Base-by-base conservation (phyloP, 2,329 filamentous ascomycete species). In the Fusarium sp. region DNA sequence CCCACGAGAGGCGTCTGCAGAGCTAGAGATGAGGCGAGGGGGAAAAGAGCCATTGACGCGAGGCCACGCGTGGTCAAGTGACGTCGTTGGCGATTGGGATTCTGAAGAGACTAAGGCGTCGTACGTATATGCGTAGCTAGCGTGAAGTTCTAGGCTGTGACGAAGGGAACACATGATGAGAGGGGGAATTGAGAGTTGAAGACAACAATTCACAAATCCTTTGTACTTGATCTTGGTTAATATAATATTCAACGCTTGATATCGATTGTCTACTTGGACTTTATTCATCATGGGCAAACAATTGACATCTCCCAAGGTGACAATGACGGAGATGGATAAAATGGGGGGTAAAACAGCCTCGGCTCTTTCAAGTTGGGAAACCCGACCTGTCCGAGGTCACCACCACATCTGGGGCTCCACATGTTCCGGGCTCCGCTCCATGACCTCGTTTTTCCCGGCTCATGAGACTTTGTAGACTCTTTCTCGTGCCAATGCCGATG, bases 301-400 rank as follows among this genome's bases (percentile, higher is more conserved):
- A 50, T 36, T 57, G 38, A 2, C 11, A 27, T 29, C 23, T 13
- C 33, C 20, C 16, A 20, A 50, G 20, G 16, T 27, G 18, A 34
- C 29, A 16, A 23, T 25, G 50, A 25, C 10, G 40, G 23, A 23
- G 42, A 58, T 27, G 31, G 23, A 31, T 5, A 6, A 40, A 27
- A 51, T 29, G 53, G 42, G 36, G 44, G 58, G 42, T 8, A 25
- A 51, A 42, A 42, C 46, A 58, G 65, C 71, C 71, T 73, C 71
- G 71, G 71, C 42, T 72, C 49, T 61, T 70, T 64, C 49, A 27
- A 44, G 44, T 20, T 54, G 34, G 50, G 56, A 55, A 64, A 64
- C 56, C 61, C 61, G 64, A 42, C 56, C 57, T 60, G 42, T 50
- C 57, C 57, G 44, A 53, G 57, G 57, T 51, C 29, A 49, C 42